Percentiles rank a stretch among this genome's conserved stretches.
phyloP scores from a whole-genome alignment of 1,284 basidiomycete genomes.

The Sanghuangporus baumii region DNA sequence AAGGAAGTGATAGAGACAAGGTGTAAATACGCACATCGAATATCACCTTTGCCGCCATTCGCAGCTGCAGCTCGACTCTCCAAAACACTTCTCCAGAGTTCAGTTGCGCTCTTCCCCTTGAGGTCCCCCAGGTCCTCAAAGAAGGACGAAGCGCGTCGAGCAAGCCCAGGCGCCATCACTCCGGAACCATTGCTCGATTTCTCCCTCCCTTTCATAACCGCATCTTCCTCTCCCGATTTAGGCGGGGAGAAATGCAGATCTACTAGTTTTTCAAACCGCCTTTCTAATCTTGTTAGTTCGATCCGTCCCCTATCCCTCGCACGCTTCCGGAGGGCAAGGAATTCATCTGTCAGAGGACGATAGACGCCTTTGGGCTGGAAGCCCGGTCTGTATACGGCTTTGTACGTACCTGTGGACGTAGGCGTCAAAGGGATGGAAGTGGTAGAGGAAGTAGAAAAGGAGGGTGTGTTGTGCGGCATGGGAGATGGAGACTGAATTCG shows the following conservation, averaged over 20 bases:
- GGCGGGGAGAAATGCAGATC: conserved; percentile 67
- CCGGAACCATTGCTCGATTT: conserved; percentile 12
- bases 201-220: conserved; percentile 18
- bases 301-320: conserved; percentile 59
- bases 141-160: conserved; percentile 54
- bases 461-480: conserved; percentile 18
- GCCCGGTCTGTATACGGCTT: conserved; percentile 69
- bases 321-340: conserved; percentile 50
- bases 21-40: conserved; percentile 44
- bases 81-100: conserved; percentile 55
- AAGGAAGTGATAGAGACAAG: not conserved
- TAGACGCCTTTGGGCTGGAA: conserved; percentile 79
- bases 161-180: conserved; percentile 21
- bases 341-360: conserved; percentile 73
- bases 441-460: conserved; percentile 21
- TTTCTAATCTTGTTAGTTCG: conserved; percentile 75
- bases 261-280: conserved; percentile 83
- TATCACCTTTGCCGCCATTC: conserved; percentile 43
- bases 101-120: conserved; percentile 52
- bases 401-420: conserved; percentile 22
- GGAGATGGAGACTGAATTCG: conserved; percentile 20
- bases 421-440: not conserved
- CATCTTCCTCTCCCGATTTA: conserved; percentile 20
- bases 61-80: conserved; percentile 32
- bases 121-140: conserved; percentile 56